Base-by-base conservation (phyloP, 495 filamentous ascomycete species). In the Hypoxylon lienhwacheense region DNA sequence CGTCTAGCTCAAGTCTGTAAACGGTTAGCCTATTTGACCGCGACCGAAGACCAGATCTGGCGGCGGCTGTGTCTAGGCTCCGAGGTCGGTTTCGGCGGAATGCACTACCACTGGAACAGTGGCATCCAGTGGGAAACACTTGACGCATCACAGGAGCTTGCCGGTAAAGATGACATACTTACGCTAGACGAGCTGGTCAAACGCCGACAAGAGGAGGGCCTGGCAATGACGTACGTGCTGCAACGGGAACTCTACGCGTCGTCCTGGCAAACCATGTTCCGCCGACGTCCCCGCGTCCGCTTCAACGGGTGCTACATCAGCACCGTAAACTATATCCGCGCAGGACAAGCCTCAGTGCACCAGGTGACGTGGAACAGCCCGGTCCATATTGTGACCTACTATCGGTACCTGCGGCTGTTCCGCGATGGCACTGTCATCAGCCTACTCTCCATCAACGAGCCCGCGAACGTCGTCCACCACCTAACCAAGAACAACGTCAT, bases 301-400 rank as follows among this genome's bases (percentile, higher is more conserved):
- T 98, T 93, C 72, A 90, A 90, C 54, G 93, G 93, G 10, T 85
- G 88, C 67, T 98, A 98, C 73, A 98, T 98, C 70, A 86, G 81
- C 69, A 97, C 93, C 0, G 89, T 95, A 37, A 97, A 97, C 73
- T 98, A 98, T 70, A 83, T 87, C 24, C 87, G 93, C 1, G 73
- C 89, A 1, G 93, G 93, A 41, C 84, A 62, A 70, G 82, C 58
- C 70, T 79, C 55, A 55, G 73, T 53, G 73, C 77, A 70, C 71
- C 79, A 66, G 69, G 66, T 66, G 43, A 84, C 58, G 65, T 95
- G 89, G 89, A 84, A 84, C 65, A 85, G 81, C 15, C 93, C 95
- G 8, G 87, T 97, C 14, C 91, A 92, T 64, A 96, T 97, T 43
- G 91, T 98, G 26, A 98, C 93, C 0, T 98, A 97, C 71, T 97